Evolutionary conservation across 768 basidiomycete species (phyloP).

Genomic region (Naganishia friedmannii): DNA sequence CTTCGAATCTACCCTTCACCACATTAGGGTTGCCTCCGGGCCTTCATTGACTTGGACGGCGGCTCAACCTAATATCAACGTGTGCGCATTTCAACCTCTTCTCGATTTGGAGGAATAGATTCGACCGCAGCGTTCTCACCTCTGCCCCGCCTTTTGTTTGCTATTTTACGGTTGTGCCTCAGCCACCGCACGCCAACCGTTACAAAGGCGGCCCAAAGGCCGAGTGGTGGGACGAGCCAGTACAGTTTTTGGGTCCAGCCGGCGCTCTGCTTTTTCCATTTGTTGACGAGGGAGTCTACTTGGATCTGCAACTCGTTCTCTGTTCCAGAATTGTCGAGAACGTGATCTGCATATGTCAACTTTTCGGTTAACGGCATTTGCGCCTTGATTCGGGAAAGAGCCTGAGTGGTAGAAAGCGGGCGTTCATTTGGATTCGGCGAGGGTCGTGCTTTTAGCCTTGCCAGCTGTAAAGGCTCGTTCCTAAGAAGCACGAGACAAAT

Average conservation of each 20-base stretch:
- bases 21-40: too few species aligned
- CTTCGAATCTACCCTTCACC: neutral
- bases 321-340: slow-evolving; percentile 85
- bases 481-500: slow-evolving; percentile 53
- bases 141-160: slow-evolving; percentile 17
- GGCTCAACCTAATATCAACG: neutral
- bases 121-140: slow-evolving; percentile 9
- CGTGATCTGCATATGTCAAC: slow-evolving; percentile 74
- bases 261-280: slow-evolving; percentile 49
- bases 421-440: slow-evolving; percentile 55
- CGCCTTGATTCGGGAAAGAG: slow-evolving; percentile 68
- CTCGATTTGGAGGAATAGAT: neutral
- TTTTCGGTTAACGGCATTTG: slow-evolving; percentile 79
- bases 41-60: neutral
- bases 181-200: slow-evolving; percentile 7
- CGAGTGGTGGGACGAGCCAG: slow-evolving; percentile 58
- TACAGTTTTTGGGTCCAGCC: slow-evolving; percentile 55
- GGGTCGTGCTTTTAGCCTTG: slow-evolving; percentile 69
- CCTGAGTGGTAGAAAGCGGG: slow-evolving; percentile 63
- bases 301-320: slow-evolving; percentile 64
- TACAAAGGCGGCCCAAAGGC: slow-evolving; percentile 47
- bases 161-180: slow-evolving; percentile 1
- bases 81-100: slow-evolving; percentile 10
- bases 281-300: slow-evolving; percentile 56
- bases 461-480: slow-evolving; percentile 76